A percentile compares a stretch with the other conserved stretches of the same genome.
Conservation (phyloP, 768 basidiomycete genomes). For the Suillus bovinus region DNA sequence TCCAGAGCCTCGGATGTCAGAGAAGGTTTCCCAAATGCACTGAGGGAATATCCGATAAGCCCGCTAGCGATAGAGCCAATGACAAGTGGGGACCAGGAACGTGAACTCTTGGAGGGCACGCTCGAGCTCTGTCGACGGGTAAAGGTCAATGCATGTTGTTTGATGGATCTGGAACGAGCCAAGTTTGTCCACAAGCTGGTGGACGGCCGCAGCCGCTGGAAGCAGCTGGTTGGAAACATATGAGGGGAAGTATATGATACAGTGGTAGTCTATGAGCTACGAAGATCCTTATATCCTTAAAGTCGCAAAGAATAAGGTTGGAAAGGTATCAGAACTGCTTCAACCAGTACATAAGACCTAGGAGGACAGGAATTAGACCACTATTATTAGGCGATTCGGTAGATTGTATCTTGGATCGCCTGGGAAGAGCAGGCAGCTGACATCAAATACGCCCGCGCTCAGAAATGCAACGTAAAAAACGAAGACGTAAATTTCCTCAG, state of each 20-base stretch:
- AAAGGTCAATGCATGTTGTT: conserved; percentile 1
- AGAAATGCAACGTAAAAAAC: too few species aligned
- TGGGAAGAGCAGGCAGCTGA: neutral
- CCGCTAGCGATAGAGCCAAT: conserved; percentile 10
- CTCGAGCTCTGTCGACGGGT: conserved; percentile 4
- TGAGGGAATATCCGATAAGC: conserved; percentile 24
- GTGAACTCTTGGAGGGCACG: neutral
- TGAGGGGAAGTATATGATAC: neutral
- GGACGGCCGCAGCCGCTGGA: conserved; percentile 8
- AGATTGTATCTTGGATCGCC: neutral
- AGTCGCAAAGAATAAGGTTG: neutral
- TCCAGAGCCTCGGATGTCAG: conserved; percentile 1
- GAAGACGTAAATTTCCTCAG: neutral
- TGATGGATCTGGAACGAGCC: neutral
- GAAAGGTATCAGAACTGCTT: conserved; percentile 2
- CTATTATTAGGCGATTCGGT: conserved; percentile 7
- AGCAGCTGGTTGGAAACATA: conserved; percentile 5
- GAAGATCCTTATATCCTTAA: neutral
- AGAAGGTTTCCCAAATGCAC: conserved; percentile 16
- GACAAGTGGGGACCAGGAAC: conserved; percentile 2
- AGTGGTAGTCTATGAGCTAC: neutral
- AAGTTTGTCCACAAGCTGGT: conserved; percentile 8
- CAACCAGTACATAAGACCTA: neutral
- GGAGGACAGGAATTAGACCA: neutral
- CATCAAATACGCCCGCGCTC: neutral